A percentile compares a stretch with the other conserved stretches of the same genome.
Conservation (phyloP, 164 flowering plant species). For the Saururus chinensis region DNA sequence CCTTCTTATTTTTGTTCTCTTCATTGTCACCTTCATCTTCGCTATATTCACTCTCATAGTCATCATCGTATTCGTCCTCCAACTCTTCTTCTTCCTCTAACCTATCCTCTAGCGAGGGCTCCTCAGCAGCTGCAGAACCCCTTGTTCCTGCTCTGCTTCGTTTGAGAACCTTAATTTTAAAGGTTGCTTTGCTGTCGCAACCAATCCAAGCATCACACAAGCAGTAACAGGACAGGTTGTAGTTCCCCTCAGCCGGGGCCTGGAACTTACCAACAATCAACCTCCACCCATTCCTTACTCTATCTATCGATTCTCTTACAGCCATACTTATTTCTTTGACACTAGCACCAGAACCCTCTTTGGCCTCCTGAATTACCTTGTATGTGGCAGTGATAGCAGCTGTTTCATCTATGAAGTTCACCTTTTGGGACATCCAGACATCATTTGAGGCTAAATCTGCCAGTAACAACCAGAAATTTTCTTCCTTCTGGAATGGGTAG, state of each 20-base stretch:
- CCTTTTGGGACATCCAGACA: conserved; percentile 80
- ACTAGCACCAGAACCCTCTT: conserved; percentile 67
- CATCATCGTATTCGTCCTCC: conserved; percentile 70
- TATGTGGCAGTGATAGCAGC: conserved; percentile 71
- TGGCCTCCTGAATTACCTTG: conserved; percentile 58
- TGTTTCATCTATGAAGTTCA: conserved; percentile 78
- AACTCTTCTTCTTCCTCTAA: conserved; percentile 65
- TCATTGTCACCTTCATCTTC: conserved; percentile 52
- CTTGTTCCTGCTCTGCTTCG: conserved; percentile 69
- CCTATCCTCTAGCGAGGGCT: conserved; percentile 40
- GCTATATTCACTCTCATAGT: conserved; percentile 92
- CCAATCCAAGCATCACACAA: conserved; percentile 90
- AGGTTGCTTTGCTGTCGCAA: conserved; percentile 50
- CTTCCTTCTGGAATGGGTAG: conserved; percentile 91
- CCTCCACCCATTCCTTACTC: conserved; percentile 61
- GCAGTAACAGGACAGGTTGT: conserved; percentile 61
- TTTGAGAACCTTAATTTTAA: conserved; percentile 66
- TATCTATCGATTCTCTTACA: conserved; percentile 63
- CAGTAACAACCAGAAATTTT: conserved; percentile 74
- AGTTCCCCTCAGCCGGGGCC: conserved; percentile 75
- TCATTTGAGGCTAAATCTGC: conserved; percentile 66
- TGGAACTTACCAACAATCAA: conserved; percentile 69
- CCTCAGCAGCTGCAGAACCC: conserved; percentile 35
- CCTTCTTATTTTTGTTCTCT: conserved; percentile 18
- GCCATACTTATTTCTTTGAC: conserved; percentile 41